Evolutionary conservation across 2,329 filamentous ascomycete genomes (phyloP), one percentile per base, ranked within the genome.

Genomic region (Aspergillus caelatus): DNA sequence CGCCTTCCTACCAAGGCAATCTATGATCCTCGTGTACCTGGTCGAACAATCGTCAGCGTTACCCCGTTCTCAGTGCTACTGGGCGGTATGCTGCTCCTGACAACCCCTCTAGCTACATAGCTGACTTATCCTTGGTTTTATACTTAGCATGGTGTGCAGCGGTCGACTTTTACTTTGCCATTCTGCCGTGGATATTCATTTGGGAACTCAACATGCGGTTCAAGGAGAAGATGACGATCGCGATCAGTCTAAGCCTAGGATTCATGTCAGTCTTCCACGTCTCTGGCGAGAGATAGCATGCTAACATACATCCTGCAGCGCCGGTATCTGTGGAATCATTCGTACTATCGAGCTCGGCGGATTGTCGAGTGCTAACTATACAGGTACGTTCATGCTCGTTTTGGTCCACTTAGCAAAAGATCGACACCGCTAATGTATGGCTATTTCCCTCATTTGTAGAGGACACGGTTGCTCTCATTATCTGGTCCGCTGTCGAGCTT

Each of bases 181-280:
- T 73, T 2, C 65, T 80, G 26, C 78, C 79, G 1, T 81, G 78
- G 79, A 63, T 72, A 8, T 75, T 79, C 61, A 72, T 79, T 23
- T 71, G 71, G 65, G 68, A 73, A 12, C 62, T 80, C 9, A 72
- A 78, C 16, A 79, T 80, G 70, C 73, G 69, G 28, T 72, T 68
- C 36, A 76, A 75, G 50, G 78, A 79, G 28, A 80, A 79, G 59
- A 68, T 78, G 26, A 72, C 75, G 4, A 74, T 80, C 11, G 74
- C 73, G 1, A 59, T 74, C 11, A 76, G 75, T 14, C 74, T 80
- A 68, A 79, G 77, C 56, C 69, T 80, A 36, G 77, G 75, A 12
- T 65, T 77, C 9, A 72, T 77, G 69, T 74, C 23, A 8, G 67
- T 63, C 23, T n/a, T 39, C 19, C 8, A 2, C 19, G n/a, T n/a